Evolutionary conservation across 768 basidiomycete species (phyloP).

Genomic region (Solioccasus polychromus): DNA sequence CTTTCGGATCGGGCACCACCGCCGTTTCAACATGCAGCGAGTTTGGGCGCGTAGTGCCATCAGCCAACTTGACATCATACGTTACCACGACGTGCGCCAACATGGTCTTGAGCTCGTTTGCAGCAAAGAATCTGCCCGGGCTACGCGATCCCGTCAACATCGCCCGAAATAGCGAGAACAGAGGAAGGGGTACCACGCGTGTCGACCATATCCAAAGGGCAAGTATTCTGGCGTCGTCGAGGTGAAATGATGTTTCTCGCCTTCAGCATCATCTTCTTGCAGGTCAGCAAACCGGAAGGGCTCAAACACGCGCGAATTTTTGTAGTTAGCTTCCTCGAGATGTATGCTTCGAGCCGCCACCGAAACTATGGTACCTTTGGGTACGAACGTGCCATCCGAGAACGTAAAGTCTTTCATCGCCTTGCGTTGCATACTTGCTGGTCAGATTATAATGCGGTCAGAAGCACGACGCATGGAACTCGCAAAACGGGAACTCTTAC

Average conservation of each 20-base stretch:
- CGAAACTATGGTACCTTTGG: conserved; percentile 29
- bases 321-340: conserved; percentile 24
- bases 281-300: not conserved
- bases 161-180: no score
- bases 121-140: conserved; percentile 9
- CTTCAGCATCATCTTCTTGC: not conserved
- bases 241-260: not conserved
- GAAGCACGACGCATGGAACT: not conserved
- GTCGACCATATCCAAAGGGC: conserved; percentile 34
- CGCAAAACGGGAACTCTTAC: conserved; percentile 14
- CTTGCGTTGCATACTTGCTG: conserved; percentile 32
- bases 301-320: conserved; percentile 25
- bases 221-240: conserved; percentile 34
- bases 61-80: conserved; percentile 9
- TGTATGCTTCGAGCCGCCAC: conserved; percentile 25
- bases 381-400: conserved; percentile 37
- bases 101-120: conserved; percentile 5
- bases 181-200: conserved; percentile 17
- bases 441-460: not conserved
- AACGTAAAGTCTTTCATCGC: conserved; percentile 33
- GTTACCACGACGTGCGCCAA: conserved; percentile 4
- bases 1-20: no score
- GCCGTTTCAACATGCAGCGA: no score
- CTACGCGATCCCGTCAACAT: not conserved
- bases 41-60: no score